phyloP scores from a whole-genome alignment of 1,284 basidiomycete species.

The Ceratobasidium sp. region DNA sequence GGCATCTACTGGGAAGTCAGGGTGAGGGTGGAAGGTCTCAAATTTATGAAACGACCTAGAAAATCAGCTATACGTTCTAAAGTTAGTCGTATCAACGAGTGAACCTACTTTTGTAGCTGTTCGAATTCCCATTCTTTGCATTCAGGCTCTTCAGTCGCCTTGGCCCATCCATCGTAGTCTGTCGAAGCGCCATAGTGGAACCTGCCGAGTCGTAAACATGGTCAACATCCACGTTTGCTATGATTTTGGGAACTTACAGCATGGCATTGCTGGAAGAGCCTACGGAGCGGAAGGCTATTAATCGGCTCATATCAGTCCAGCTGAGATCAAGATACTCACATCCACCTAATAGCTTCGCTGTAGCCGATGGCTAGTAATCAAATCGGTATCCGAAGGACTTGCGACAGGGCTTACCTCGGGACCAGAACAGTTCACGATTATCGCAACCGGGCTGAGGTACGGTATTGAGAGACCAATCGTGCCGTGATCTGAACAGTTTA shows the following conservation, averaged over 20 bases:
- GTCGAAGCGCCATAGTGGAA: slow-evolving; percentile 61
- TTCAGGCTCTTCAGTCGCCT: slow-evolving; percentile 66
- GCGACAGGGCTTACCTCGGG: slow-evolving; percentile 64
- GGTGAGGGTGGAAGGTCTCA: slow-evolving; percentile 57
- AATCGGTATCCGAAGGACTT: slow-evolving; percentile 28
- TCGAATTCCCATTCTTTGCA: slow-evolving; percentile 71
- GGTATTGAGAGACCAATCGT: slow-evolving; percentile 69
- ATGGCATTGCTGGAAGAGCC: slow-evolving; percentile 76
- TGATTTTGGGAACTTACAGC: slow-evolving; percentile 62
- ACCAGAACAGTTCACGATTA: slow-evolving; percentile 67
- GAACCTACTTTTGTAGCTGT: slow-evolving; percentile 63
- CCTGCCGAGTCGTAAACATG: slow-evolving; percentile 31
- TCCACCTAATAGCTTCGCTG: slow-evolving; percentile 76
- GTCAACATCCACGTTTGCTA: slow-evolving; percentile 35
- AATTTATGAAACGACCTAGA: slow-evolving; percentile 73
- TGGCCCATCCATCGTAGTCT: slow-evolving; percentile 69
- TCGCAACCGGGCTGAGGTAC: slow-evolving; percentile 67
- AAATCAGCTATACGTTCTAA: slow-evolving; percentile 5
- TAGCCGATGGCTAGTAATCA: background rate
- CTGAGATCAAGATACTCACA: slow-evolving; percentile 61
- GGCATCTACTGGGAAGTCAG: slow-evolving; percentile 27
- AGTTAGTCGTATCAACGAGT: slow-evolving; percentile 38
- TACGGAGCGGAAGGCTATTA: slow-evolving; percentile 52
- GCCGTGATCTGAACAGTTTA: slow-evolving; percentile 60
- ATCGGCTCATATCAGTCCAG: background rate